A percentile compares a stretch with the other conserved stretches of the same genome.
These are phyloP conservation scores for Grosmannia huntii DNA, from an alignment of 2,329 filamentous ascomycete species.

Conservation along the genomic window DNA sequence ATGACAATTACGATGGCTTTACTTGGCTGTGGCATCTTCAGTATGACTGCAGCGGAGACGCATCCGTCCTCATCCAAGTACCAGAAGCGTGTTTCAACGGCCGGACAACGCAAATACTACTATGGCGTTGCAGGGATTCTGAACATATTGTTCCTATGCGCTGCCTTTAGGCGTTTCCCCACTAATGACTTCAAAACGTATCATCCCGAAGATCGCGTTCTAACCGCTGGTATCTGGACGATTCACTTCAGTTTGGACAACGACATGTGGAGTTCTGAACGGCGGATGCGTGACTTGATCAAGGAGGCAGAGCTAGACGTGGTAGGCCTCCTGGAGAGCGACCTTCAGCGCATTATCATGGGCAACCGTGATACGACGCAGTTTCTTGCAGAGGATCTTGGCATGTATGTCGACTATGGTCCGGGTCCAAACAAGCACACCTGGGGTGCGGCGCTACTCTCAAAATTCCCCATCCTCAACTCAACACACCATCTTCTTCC, in stretches of 20 bases:
- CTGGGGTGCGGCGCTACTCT: conserved; percentile 85
- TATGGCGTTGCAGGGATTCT: conserved; percentile 52
- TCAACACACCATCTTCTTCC: conserved; percentile 92
- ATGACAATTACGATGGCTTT: conserved; percentile 77
- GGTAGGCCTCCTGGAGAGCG: conserved; percentile 83
- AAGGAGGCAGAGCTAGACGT: conserved; percentile 96
- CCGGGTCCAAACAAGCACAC: conserved; percentile 98
- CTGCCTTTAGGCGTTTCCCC: conserved; percentile 84
- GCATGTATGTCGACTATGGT: conserved; percentile 97
- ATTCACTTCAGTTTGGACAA: conserved; percentile 97
- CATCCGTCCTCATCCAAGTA: conserved; percentile 27
- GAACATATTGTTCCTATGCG: conserved; percentile 66
- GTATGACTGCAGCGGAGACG: conserved; percentile 37
- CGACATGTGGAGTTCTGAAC: conserved; percentile 96
- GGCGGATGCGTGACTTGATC: conserved; percentile 82
- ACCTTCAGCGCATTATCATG: conserved; percentile 97
- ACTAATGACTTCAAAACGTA: conserved; percentile 85
- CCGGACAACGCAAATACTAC: conserved; percentile 39
- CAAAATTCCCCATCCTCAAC: conserved; percentile 95
- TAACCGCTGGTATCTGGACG: conserved; percentile 96
- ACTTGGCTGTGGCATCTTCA: conserved; percentile 76
- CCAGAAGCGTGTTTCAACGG: conserved; percentile 21
- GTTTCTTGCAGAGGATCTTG: conserved; percentile 86
- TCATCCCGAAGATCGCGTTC: conserved; percentile 71
- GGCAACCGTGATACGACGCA: conserved; percentile 95